Conservation (phyloP, 805 yeast genomes). For the Yarrowia osloensis region DNA sequence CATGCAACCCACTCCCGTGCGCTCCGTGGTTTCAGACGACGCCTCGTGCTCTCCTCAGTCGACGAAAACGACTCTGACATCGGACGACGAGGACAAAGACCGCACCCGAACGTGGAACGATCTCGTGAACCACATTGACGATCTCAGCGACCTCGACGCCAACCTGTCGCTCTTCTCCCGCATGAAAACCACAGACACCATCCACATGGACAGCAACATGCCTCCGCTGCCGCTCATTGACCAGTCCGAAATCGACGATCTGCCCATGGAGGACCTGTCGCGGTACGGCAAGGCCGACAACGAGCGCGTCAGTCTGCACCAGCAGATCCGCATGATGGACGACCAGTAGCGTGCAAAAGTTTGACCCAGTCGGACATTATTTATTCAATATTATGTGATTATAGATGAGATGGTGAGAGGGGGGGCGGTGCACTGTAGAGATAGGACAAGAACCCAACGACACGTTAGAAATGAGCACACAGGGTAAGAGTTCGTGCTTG, state of each 20-base stretch:
- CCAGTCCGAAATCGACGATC: conserved; percentile 30
- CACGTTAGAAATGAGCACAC: no score
- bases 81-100: conserved; percentile 24
- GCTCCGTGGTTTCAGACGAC: conserved; percentile 1
- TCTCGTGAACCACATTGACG: conserved; percentile 26
- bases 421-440: no score
- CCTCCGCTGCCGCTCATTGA: conserved; percentile 14
- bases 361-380: conserved; percentile 5
- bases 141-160: neutral
- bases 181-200: conserved; percentile 18
- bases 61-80: conserved; percentile 6
- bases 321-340: conserved; percentile 29
- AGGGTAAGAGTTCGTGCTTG: no score
- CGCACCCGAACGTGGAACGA: conserved; percentile 7
- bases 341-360: conserved; percentile 12
- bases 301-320: conserved; percentile 8
- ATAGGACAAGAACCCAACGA: neutral
- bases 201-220: conserved; percentile 4
- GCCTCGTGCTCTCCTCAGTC: conserved; percentile 18
- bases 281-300: neutral
- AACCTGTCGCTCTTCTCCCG: neutral
- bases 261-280: conserved; percentile 29
- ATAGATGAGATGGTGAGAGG: neutral
- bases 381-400: conserved; percentile 3
- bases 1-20: neutral